Evolutionary conservation across 2,329 filamentous ascomycete species (phyloP).

Genomic region (Penicillium sp.): DNA sequence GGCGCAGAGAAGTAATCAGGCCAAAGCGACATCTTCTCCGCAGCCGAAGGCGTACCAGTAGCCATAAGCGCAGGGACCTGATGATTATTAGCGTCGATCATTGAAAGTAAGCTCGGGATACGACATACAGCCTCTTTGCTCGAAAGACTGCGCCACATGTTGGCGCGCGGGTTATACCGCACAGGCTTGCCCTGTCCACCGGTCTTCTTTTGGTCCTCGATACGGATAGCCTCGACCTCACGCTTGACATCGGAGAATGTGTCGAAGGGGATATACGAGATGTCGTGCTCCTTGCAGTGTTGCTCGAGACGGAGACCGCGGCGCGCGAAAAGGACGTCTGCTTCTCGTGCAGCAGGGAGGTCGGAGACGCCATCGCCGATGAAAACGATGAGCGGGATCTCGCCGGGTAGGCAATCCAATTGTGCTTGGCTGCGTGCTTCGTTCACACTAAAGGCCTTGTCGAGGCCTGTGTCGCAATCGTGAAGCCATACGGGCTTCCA

Average conservation of each 20-base stretch:
- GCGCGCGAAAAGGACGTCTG: constrained; percentile 68
- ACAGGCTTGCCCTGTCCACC: constrained; percentile 60
- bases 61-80: constrained; percentile 50
- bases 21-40: constrained; percentile 66
- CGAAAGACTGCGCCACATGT: constrained; percentile 66
- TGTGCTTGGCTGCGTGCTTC: constrained; percentile 60
- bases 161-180: constrained; percentile 68
- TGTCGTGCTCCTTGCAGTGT: constrained; percentile 64
- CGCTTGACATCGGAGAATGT: constrained; percentile 67
- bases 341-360: constrained; percentile 65
- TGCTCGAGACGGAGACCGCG: constrained; percentile 66
- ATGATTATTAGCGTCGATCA: constrained; percentile 10
- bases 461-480: constrained; percentile 65
- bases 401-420: constrained; percentile 59
- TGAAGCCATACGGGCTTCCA: constrained; percentile 71
- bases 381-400: constrained; percentile 68
- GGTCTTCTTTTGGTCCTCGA: constrained; percentile 63
- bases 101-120: constrained; percentile 16
- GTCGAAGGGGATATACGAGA: constrained; percentile 64
- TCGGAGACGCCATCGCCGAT: constrained; percentile 71
- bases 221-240: constrained; percentile 60
- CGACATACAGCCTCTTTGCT: constrained; percentile 56
- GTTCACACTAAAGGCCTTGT: constrained; percentile 66
- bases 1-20: constrained; percentile 58
- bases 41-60: constrained; percentile 54